phyloP scores from a whole-genome alignment of 306 rosid genomes.

The Vigna reflexopilosa region DNA sequence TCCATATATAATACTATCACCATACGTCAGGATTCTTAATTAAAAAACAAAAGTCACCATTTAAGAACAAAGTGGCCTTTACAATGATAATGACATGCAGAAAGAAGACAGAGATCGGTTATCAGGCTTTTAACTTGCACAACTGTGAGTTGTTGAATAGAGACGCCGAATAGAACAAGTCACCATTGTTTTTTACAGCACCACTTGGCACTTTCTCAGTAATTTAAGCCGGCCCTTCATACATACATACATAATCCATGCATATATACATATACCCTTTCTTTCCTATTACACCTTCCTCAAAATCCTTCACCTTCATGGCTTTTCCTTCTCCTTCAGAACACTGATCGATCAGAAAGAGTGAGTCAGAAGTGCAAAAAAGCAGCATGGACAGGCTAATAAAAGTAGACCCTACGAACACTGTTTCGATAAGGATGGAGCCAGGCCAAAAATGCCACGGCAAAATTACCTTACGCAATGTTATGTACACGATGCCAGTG shows the following conservation, averaged over 20 bases:
- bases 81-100: constrained; percentile 43
- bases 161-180: constrained; percentile 75
- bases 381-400: constrained; percentile 74
- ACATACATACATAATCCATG: no score
- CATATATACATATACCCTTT: neutral
- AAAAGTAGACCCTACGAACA: constrained; percentile 75
- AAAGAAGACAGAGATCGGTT: constrained; percentile 26
- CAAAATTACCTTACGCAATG: constrained; percentile 65
- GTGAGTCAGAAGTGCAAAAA: neutral
- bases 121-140: neutral
- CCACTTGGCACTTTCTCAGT: constrained; percentile 62
- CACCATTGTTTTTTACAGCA: constrained; percentile 70
- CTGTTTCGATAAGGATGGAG: constrained; percentile 62
- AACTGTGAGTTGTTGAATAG: constrained; percentile 11
- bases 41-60: neutral
- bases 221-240: constrained; percentile 55
- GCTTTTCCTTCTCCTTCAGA: constrained; percentile 13
- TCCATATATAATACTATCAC: neutral
- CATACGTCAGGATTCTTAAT: constrained; percentile 18
- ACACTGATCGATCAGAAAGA: neutral
- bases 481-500: constrained; percentile 95
- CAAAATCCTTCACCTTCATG: neutral
- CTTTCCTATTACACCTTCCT: neutral
- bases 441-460: constrained; percentile 62
- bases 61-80: constrained; percentile 26